These are phyloP conservation scores for Fragilariopsis cylindrus DNA, from an alignment of 108 stramenopile species.

Conservation along the genomic window DNA sequence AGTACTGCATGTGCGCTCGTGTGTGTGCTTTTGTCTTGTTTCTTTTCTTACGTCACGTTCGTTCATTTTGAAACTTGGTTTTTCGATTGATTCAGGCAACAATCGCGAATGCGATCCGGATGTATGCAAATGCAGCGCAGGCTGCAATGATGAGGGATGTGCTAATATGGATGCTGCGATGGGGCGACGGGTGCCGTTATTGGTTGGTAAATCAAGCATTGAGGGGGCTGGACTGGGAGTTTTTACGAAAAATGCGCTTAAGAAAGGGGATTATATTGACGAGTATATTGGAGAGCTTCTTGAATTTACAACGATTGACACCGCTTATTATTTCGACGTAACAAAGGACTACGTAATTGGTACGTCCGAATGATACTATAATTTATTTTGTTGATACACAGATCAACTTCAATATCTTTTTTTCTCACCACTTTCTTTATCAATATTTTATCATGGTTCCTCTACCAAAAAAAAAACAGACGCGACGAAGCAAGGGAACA, in stretches of 20 bases:
- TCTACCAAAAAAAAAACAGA: background rate
- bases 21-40: constrained; percentile 74
- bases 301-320: constrained; percentile 35
- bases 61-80: too few relatives aligned
- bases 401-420: too few relatives aligned
- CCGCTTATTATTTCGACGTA: constrained; percentile 80
- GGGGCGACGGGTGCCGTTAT: constrained; percentile 62
- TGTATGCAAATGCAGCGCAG: constrained; percentile 63
- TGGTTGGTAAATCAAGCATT: constrained; percentile 61
- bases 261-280: constrained; percentile 78
- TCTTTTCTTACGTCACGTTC: constrained; percentile 3
- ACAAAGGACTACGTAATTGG: constrained; percentile 73
- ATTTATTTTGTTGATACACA: background rate
- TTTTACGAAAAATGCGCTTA: constrained; percentile 60
- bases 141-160: constrained; percentile 46
- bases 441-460: too few relatives aligned
- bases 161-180: constrained; percentile 72
- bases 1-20: constrained; percentile 40
- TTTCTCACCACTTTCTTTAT: too few relatives aligned
- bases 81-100: too few relatives aligned
- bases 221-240: constrained; percentile 82
- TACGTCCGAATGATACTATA: constrained; percentile 28
- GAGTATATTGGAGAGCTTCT: constrained; percentile 90
- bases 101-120: constrained; percentile 90
- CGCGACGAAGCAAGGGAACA: constrained; percentile 72